Percentiles rank a stretch among this genome's conserved stretches.
These are phyloP conservation scores for Pyrenophora tritici-repentis DNA, from an alignment of 2,329 filamentous ascomycete species.

Conservation along the genomic window DNA sequence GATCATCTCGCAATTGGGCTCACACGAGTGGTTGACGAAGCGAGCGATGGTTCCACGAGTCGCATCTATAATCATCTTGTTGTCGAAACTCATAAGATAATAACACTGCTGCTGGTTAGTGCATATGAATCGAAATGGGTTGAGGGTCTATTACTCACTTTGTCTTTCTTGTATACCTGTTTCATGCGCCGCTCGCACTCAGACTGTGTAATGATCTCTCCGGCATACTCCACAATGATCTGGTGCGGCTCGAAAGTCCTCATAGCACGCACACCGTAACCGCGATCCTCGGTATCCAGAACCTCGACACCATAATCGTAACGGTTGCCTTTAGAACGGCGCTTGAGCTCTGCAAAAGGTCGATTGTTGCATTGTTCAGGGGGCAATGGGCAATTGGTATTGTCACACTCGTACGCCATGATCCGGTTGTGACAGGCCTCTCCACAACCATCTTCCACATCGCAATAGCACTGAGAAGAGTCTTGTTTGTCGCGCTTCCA, in stretches of 20 bases:
- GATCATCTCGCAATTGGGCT: constrained; percentile 96
- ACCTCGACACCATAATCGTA: constrained; percentile 95
- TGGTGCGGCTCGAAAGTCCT: constrained; percentile 85
- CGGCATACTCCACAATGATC: constrained; percentile 98
- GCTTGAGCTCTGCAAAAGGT: constrained; percentile 78
- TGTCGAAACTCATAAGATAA: constrained; percentile 98
- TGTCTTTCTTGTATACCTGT: constrained; percentile 89
- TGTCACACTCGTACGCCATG: constrained; percentile 97
- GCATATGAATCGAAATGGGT: background rate
- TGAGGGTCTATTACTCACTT: constrained; percentile 60
- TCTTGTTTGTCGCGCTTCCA: constrained; percentile 83
- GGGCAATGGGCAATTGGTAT: constrained; percentile 82
- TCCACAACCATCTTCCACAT: constrained; percentile 74
- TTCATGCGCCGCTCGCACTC: constrained; percentile 95
- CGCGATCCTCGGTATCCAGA: constrained; percentile 84
- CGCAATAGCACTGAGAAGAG: constrained; percentile 66
- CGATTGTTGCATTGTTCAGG: constrained; percentile 80
- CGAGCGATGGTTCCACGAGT: constrained; percentile 94
- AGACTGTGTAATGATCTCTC: constrained; percentile 93
- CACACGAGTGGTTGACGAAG: constrained; percentile 97
- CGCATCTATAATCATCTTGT: constrained; percentile 98
- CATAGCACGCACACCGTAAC: constrained; percentile 89
- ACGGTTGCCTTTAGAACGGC: constrained; percentile 71
- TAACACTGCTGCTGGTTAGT: constrained; percentile 70
- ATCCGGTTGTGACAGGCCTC: constrained; percentile 92